phyloP scores from a whole-genome alignment of 2,329 filamentous ascomycete species.

The Gnomoniopsis smithogilvyi region DNA sequence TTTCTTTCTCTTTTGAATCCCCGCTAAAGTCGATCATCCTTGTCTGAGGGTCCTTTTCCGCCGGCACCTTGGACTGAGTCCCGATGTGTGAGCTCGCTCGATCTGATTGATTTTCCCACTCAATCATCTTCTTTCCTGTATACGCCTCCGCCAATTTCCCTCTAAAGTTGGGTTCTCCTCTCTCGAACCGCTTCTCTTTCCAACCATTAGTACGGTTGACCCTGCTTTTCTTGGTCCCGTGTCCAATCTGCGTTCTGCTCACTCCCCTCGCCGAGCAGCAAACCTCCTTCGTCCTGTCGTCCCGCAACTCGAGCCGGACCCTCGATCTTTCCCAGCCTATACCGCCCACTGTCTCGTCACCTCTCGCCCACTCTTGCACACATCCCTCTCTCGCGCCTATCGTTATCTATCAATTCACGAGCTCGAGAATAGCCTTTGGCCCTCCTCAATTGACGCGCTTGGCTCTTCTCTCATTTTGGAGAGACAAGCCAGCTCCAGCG shows the following conservation, averaged over 20 bases:
- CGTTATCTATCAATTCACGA: not conserved
- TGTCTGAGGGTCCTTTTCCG: slow-evolving; percentile 3
- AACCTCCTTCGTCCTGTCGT: slow-evolving; percentile 13
- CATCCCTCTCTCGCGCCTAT: not conserved
- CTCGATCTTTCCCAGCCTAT: not conserved
- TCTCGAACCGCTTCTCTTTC: slow-evolving; percentile 6
- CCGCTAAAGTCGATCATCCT: not conserved
- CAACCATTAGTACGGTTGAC: not conserved
- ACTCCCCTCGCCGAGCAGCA: slow-evolving; percentile 11
- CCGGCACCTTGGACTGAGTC: slow-evolving; percentile 12
- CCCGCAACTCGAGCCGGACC: slow-evolving; percentile 6
- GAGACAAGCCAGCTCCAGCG: slow-evolving; percentile 9
- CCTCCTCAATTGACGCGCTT: slow-evolving; percentile 21
- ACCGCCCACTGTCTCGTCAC: slow-evolving; percentile 1
- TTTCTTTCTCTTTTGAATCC: not conserved
- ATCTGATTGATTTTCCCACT: slow-evolving; percentile 17
- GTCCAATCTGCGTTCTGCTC: slow-evolving; percentile 3
- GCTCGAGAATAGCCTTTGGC: not conserved
- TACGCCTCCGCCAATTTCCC: slow-evolving; percentile 5
- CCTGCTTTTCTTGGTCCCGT: not conserved
- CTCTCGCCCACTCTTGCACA: not conserved
- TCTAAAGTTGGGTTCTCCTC: slow-evolving; percentile 1
- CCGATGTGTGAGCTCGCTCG: slow-evolving; percentile 10
- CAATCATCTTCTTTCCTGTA: slow-evolving; percentile 1
- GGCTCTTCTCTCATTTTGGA: slow-evolving; percentile 21